Evolutionary conservation across 345 rosid genomes (phyloP).

Genomic region (Dipteronia dyeriana): DNA sequence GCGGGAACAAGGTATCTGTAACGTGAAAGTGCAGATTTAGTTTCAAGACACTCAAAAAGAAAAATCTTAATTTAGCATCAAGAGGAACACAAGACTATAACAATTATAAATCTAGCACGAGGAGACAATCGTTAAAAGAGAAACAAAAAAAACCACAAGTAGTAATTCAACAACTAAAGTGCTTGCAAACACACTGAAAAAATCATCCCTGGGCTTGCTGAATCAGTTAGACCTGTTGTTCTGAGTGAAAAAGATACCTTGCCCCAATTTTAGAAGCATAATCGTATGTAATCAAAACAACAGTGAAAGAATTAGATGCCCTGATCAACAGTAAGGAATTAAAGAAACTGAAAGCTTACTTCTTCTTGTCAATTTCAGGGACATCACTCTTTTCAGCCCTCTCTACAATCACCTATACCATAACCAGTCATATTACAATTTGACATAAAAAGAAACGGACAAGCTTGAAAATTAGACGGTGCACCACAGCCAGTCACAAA

Average conservation of each 20-base stretch:
- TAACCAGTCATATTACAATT: constrained; percentile 8
- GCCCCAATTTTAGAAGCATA: neutral
- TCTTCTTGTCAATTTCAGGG: constrained; percentile 95
- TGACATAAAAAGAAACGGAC: neutral
- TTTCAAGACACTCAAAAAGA: neutral
- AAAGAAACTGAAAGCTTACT: constrained; percentile 43
- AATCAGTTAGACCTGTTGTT: neutral
- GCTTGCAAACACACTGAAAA: neutral
- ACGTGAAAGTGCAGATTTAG: constrained; percentile 1
- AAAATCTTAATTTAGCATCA: neutral
- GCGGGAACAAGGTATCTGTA: constrained; percentile 81
- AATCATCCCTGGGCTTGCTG: neutral
- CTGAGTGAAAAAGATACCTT: too few species aligned
- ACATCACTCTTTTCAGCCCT: constrained; percentile 95
- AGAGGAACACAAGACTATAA: neutral
- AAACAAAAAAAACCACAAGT: too few species aligned
- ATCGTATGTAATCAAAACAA: too few species aligned
- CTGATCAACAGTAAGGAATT: neutral
- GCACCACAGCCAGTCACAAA: constrained; percentile 19
- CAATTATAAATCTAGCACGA: neutral
- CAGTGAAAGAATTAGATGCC: neutral
- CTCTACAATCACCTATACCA: constrained; percentile 81
- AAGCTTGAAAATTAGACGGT: neutral
- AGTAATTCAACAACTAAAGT: neutral
- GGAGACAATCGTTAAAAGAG: neutral